A percentile compares a stretch with the other conserved stretches of the same genome.
Conservation (phyloP, 2,329 filamentous ascomycete genomes). For the Malbranchea zuffiana region DNA sequence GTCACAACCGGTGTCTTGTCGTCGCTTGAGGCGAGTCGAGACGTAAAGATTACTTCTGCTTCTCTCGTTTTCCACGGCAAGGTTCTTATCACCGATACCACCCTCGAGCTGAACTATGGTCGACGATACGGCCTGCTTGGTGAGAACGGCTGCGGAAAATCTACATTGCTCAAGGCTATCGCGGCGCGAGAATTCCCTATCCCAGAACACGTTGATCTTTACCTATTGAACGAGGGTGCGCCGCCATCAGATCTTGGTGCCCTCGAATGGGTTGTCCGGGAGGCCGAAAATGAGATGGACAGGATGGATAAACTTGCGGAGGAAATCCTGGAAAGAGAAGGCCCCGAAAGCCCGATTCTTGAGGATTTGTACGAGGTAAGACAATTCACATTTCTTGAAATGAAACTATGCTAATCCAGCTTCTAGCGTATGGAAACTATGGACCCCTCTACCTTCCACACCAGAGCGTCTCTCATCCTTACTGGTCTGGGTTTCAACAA, state of each 20-base stretch:
- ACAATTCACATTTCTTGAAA: conserved; percentile 5
- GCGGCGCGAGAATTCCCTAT: conserved; percentile 88
- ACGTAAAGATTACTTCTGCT: conserved; percentile 92
- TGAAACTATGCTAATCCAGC: conserved; percentile 10
- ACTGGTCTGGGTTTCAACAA: conserved; percentile 99
- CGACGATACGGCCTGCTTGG: conserved; percentile 89
- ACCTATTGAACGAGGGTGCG: conserved; percentile 94
- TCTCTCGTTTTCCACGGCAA: conserved; percentile 96
- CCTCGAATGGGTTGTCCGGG: conserved; percentile 90
- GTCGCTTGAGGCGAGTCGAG: conserved; percentile 72
- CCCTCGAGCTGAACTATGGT: conserved; percentile 82
- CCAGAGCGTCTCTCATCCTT: conserved; percentile 87
- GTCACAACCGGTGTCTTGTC: conserved; percentile 95
- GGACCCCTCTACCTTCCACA: conserved; percentile 95
- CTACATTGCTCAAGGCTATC: conserved; percentile 92
- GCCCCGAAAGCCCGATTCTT: conserved; percentile 78
- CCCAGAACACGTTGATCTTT: conserved; percentile 94
- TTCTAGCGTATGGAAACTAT: conserved; percentile 89
- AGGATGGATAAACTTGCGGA: conserved; percentile 82
- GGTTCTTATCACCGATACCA: conserved; percentile 88
- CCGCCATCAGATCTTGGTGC: conserved; percentile 80
- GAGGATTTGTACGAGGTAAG: conserved; percentile 92
- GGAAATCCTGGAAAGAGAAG: conserved; percentile 79
- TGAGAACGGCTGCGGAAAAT: conserved; percentile 99
- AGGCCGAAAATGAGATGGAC: conserved; percentile 87